Evolutionary conservation across 306 rosid genomes (phyloP), one percentile per base, ranked within the genome.

Genomic region (Macrotyloma uniflorum): DNA sequence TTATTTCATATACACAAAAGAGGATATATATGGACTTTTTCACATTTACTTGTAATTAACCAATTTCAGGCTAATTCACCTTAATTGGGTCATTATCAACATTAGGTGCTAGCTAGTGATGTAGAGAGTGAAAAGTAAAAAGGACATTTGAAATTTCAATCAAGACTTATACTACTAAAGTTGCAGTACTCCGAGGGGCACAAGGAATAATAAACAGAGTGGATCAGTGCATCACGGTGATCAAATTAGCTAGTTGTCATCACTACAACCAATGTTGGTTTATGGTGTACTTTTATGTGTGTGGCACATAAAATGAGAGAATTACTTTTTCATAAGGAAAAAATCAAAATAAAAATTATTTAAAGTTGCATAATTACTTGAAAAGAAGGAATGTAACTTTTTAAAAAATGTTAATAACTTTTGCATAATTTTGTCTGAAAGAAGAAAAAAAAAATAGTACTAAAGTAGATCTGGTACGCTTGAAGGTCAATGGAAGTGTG

Each of bases 181-280:
- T 72, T 83, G 77, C 28, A 63, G 28, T 40, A 2, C 16, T 65
- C 33, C 35, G 18, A 84, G 82, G 22, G 47, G 51, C 75, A 43
- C 35, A 69, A 70, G 69, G 70, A 57, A 75, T 32, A 35, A 5
- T 43, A 24, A 4, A 57, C 23, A 54, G 4, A 33, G 22, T 49
- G 67, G 42, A 40, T 76, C 61, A 49, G 24, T 69, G 62, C 15
- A 24, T 81, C 67, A 38, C 28, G 57, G 80, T 13, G 55, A 82
- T 51, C 77, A 38, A 53, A 35, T 69, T 63, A 38, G 49, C 51
- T 45, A 63, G 38, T 76, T 82, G 74, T 77, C 79, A 51, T 74
- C 85, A 28, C 64, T 51, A 2, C 35, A 63, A 51, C 69, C 69
- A 42, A 51, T 75, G 40, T n/a, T 18, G 1, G 8, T 8, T 7